A percentile compares a stretch with the other conserved stretches of the same genome.
phyloP scores from a whole-genome alignment of 257 asterid species.

The Sherardia arvensis region DNA sequence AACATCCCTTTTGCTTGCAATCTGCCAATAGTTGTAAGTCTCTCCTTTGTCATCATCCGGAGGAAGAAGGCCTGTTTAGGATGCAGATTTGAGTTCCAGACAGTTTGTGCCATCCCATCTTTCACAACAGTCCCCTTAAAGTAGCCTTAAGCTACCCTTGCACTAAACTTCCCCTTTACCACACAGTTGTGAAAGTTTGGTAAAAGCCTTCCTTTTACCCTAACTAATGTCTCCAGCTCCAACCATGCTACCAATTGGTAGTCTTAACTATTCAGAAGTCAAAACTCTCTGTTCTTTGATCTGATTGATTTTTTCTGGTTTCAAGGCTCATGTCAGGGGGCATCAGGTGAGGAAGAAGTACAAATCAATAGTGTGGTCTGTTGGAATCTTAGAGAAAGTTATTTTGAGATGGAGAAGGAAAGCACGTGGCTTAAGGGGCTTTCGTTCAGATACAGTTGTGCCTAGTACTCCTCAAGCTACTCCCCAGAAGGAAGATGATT shows the following conservation, averaged over 20 bases:
- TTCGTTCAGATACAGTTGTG: slow-evolving; percentile 42
- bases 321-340: slow-evolving; percentile 95
- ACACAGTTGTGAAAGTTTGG: too few relatives aligned
- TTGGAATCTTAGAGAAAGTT: slow-evolving; percentile 85
- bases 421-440: slow-evolving; percentile 83
- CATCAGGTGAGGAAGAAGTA: slow-evolving; percentile 89
- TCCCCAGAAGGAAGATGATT: slow-evolving; percentile 57
- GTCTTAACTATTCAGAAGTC: background rate
- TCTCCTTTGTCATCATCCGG: too few relatives aligned
- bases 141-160: too few relatives aligned
- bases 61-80: too few relatives aligned
- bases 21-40: too few relatives aligned
- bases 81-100: too few relatives aligned
- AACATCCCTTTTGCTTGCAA: too few relatives aligned
- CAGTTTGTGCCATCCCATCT: too few relatives aligned
- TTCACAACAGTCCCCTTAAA: too few relatives aligned
- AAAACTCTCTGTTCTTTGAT: background rate
- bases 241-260: background rate
- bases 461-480: slow-evolving; percentile 20
- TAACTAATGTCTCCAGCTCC: too few relatives aligned
- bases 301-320: slow-evolving; percentile 30
- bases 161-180: too few relatives aligned
- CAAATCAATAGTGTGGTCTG: slow-evolving; percentile 83
- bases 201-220: too few relatives aligned
- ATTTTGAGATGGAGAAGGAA: slow-evolving; percentile 94